phyloP scores from a whole-genome alignment of 371 early-diverging fungal genomes.

The Dichotomocladium elegans region DNA sequence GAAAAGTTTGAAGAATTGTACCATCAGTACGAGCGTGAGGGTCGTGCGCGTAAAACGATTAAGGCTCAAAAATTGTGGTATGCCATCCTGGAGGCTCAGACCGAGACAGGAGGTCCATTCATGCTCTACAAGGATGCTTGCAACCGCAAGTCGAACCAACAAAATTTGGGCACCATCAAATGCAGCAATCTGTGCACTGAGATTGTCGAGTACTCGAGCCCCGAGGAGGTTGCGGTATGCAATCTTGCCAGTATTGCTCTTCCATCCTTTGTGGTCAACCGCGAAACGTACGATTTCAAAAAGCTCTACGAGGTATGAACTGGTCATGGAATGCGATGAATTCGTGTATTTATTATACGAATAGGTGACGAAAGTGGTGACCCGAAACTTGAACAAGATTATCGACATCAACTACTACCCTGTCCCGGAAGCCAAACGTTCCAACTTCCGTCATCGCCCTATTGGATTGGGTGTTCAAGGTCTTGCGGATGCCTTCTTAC shows the following conservation, averaged over 20 bases:
- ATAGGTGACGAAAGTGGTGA: slow-evolving; percentile 79
- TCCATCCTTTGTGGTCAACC: slow-evolving; percentile 85
- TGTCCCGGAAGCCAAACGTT: slow-evolving; percentile 81
- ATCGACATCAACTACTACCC: slow-evolving; percentile 99
- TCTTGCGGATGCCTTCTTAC: slow-evolving; percentile 97
- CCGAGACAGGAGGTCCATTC: slow-evolving; percentile 99
- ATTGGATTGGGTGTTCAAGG: slow-evolving; percentile 99
- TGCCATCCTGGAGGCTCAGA: slow-evolving; percentile 96
- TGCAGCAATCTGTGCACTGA: slow-evolving; percentile 87
- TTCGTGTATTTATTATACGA: neutral
- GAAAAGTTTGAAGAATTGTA: slow-evolving; percentile 94
- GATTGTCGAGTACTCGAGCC: slow-evolving; percentile 94
- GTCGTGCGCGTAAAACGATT: slow-evolving; percentile 81
- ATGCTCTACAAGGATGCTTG: slow-evolving; percentile 97
- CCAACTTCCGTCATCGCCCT: slow-evolving; percentile 97
- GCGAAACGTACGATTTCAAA: slow-evolving; percentile 66
- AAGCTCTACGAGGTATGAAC: slow-evolving; percentile 60
- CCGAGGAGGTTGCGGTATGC: slow-evolving; percentile 99
- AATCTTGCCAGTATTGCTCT: slow-evolving; percentile 98
- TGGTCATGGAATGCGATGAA: slow-evolving; percentile 12
- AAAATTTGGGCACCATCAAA: slow-evolving; percentile 96
- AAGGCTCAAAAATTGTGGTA: slow-evolving; percentile 99
- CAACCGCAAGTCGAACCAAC: slow-evolving; percentile 97
- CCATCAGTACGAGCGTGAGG: slow-evolving; percentile 84
- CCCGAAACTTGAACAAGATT: slow-evolving; percentile 94